phyloP scores from a whole-genome alignment of 192 early-diverging fungal genomes.

The Podila clonocystis region DNA sequence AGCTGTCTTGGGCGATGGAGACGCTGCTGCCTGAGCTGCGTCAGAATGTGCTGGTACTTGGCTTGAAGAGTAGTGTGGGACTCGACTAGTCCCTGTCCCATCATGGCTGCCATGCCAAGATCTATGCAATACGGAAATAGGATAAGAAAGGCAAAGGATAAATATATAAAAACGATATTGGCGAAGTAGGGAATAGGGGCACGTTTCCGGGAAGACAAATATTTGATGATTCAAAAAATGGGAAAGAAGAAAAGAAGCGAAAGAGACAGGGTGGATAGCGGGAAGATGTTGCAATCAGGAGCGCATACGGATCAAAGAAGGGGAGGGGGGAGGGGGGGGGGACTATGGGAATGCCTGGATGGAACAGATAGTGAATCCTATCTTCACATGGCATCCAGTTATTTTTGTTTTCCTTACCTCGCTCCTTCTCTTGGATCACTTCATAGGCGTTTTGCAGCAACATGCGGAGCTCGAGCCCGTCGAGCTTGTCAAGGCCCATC shows the following conservation, averaged over 20 bases:
- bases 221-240: background rate
- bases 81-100: constrained; percentile 34
- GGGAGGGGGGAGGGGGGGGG: no score
- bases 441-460: constrained; percentile 27
- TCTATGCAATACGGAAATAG: background rate
- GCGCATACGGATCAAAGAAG: background rate
- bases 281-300: constrained; percentile 2
- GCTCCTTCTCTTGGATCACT: constrained; percentile 45
- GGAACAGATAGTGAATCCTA: background rate
- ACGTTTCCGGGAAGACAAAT: background rate
- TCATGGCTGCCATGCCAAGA: constrained; percentile 31
- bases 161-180: constrained; percentile 1
- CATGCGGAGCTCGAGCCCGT: constrained; percentile 23
- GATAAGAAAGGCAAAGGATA: background rate
- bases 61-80: constrained; percentile 21
- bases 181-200: background rate
- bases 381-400: background rate
- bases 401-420: constrained; percentile 11
- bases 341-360: background rate
- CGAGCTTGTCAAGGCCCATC: constrained; percentile 25
- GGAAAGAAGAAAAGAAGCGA: background rate
- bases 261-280: background rate
- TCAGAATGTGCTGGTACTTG: constrained; percentile 27
- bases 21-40: constrained; percentile 39
- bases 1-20: constrained; percentile 28